Base-by-base conservation (phyloP, 352 stramenopile species). In the Globisporangium middletonii region DNA sequence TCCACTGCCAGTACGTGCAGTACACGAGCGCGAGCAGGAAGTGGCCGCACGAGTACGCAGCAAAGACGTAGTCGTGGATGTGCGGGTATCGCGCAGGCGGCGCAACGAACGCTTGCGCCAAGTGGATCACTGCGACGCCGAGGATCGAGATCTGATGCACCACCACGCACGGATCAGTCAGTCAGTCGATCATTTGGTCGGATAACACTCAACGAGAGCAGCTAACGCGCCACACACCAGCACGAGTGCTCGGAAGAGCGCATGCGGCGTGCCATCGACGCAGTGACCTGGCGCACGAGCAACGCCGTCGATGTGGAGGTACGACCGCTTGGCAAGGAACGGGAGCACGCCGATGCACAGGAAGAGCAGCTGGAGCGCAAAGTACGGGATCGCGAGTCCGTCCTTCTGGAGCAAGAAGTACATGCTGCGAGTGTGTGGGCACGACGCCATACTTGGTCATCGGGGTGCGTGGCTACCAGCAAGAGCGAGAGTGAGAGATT, bases 1-100 rank as follows among this genome's bases (percentile, higher is more conserved):
- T 92, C 82, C 83, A 93, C 42, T 95, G 85, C 85, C 85, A 95
- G 60, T 85, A 90, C 18, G 83, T 91, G 51, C 84, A 79, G 68
- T 92, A 95, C 0, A 41, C 65, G 11, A 93, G 76, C n/a, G 78
- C 57, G 23, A 91, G 55, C 33, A 88, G 26, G 38, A 95, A 93
- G 62, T 93, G 81, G 8, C 63, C 69, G 58, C 85, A 95, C 27
- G 85, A 89, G 59, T 89, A 93, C 18, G 72, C 68, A 27, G 83
- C 83, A 57, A 95, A 93, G 19, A 89, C 55, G 62, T 93, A 95
- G 67, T 95, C 83, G 62, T 92, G 83, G 64, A 93, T 84, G 63
- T 95, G 83, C 0, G 85, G 85, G 46, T 91, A 92, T 47, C 70
- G 76, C 23, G 58, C 42, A 1, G 85, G 81, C 11, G 83, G 73